These are phyloP conservation scores for Moringa oleifera DNA, from an alignment of 345 rosid species.

Conservation along the genomic window DNA sequence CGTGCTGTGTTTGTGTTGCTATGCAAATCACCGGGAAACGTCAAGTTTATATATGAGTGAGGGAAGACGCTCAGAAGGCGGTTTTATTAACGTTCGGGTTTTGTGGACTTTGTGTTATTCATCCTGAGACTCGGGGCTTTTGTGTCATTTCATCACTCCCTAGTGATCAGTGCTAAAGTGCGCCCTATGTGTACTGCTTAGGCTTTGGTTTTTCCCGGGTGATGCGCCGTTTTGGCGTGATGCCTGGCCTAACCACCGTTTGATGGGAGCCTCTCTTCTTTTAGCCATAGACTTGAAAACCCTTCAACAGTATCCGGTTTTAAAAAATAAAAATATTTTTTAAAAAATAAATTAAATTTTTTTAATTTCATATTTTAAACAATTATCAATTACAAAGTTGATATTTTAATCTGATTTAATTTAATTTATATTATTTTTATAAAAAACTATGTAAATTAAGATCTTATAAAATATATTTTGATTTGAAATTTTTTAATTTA, in stretches of 20 bases:
- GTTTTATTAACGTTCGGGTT: slow-evolving; percentile 30
- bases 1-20: slow-evolving; percentile 3
- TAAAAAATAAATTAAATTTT: too few relatives aligned
- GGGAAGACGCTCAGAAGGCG: slow-evolving; percentile 10
- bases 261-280: slow-evolving; percentile 13
- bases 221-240: slow-evolving; percentile 20
- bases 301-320: neutral
- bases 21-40: slow-evolving; percentile 37
- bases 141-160: slow-evolving; percentile 2
- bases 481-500: too few relatives aligned
- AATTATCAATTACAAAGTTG: too few relatives aligned
- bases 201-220: slow-evolving; percentile 18
- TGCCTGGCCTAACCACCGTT: slow-evolving; percentile 15
- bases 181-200: neutral
- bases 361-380: too few relatives aligned
- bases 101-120: slow-evolving; percentile 13
- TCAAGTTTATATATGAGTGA: slow-evolving; percentile 25
- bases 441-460: too few relatives aligned
- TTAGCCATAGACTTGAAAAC: slow-evolving; percentile 9
- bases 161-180: slow-evolving; percentile 17
- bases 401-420: too few relatives aligned
- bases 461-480: too few relatives aligned
- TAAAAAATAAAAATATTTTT: too few relatives aligned
- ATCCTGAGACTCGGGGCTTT: neutral
- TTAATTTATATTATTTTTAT: too few relatives aligned